Base-by-base conservation (phyloP, 306 rosid species). In the Parietaria judaica region DNA sequence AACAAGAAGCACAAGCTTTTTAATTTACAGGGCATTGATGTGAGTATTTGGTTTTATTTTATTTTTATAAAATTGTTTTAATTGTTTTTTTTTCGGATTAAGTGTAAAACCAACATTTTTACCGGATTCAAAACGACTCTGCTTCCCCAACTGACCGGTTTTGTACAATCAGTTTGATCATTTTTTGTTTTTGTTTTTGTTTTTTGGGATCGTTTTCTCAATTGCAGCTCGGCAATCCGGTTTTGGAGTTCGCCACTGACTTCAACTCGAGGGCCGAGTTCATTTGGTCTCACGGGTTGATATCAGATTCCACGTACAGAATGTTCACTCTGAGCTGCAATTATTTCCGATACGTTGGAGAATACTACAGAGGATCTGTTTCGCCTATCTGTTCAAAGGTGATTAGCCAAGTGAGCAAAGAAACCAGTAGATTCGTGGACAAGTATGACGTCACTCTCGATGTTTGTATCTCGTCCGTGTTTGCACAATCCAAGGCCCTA, bases 391-490 rank as follows among this genome's bases (percentile, higher is more conserved):
- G 87, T 60, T 76, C 81, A 38, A 76, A 60, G 64, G 87, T 82
- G 58, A 76, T 78, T 78, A 72, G 72, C 72, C 84, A 78, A 76
- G 87, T 82, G 63, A 67, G 76, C 15, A 76, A 51, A 67, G 84
- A 82, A 76, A 82, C 82, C 48, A 82, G 87, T 79, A 64, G 70
- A 65, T 82, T 79, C 68, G 81, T 82, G 12, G 87, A 82, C 78
- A 78, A 82, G 61, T 82, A 82, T 51, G 87, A 82, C 48, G 87
- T 82, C 23, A 82, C 87, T 4, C 87, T 82, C 61, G 84, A 82
- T 66, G 84, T 82, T 34, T 82, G 87, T 55, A 73, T 82, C 56
- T 71, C 84, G 5, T 72, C 87, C 36, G 81, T 82, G 38, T 67
- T 76, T 50, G 69, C 84, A 17, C 87, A 82, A 44, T 64, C 84